A percentile compares a stretch with the other conserved stretches of the same genome.
Evolutionary conservation across 2,329 filamentous ascomycete species (phyloP).

Genomic region (Penicillium olsonii): DNA sequence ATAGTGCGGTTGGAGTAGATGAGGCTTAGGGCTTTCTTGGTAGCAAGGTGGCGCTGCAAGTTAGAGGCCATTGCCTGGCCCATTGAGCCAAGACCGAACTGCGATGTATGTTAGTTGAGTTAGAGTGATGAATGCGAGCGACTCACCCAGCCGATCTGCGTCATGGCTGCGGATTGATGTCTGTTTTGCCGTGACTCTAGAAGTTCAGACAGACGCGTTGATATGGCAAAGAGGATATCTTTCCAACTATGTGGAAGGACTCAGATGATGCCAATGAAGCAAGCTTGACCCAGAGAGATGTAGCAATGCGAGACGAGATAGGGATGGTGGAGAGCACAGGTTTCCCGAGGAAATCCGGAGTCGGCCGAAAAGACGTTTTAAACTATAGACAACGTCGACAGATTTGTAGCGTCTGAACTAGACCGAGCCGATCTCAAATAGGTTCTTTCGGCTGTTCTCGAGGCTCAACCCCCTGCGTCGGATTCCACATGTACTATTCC

Average conservation of each 20-base stretch:
- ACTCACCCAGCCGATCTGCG: slow-evolving; percentile 40
- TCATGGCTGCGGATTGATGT: slow-evolving; percentile 23
- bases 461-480: neutral
- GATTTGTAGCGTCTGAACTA: neutral
- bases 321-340: slow-evolving; percentile 13
- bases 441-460: neutral
- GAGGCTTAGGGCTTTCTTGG: slow-evolving; percentile 34
- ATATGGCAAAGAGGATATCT: too few relatives aligned
- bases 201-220: too few relatives aligned
- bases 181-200: neutral
- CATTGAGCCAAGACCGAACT: slow-evolving; percentile 50
- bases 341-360: slow-evolving; percentile 27
- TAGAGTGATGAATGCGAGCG: neutral
- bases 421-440: neutral
- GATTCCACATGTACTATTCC: neutral
- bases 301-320: slow-evolving; percentile 1
- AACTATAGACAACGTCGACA: neutral
- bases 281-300: neutral
- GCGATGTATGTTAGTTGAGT: slow-evolving; percentile 3
- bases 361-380: slow-evolving; percentile 22
- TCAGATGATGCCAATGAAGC: neutral
- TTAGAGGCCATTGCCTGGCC: slow-evolving; percentile 48
- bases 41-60: slow-evolving; percentile 42
- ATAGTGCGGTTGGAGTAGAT: slow-evolving; percentile 46
- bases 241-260: too few relatives aligned